Conservation (phyloP, 768 basidiomycete genomes). For the Macrocybe gigantea region DNA sequence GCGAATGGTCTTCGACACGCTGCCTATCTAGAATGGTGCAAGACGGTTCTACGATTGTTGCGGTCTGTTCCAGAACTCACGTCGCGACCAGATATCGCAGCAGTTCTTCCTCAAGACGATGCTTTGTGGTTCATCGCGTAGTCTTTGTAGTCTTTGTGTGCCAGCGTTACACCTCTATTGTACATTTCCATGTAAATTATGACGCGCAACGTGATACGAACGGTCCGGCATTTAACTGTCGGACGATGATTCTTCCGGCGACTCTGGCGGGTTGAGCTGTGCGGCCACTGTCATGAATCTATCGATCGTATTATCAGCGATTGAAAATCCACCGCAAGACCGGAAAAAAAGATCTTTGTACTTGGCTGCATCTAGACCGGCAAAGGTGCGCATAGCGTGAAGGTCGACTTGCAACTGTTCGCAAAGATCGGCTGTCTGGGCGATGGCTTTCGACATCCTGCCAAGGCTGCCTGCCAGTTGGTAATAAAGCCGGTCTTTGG, state of each 20-base stretch:
- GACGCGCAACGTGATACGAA: too few relatives aligned
- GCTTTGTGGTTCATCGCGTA: not conserved
- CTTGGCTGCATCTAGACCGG: conserved; percentile 80
- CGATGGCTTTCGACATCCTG: conserved; percentile 61
- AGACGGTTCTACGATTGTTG: not conserved
- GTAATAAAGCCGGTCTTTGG: conserved; percentile 76
- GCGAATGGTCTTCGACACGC: conserved; percentile 52
- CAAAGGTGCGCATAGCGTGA: conserved; percentile 73
- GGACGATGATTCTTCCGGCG: not conserved
- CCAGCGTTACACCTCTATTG: too few relatives aligned
- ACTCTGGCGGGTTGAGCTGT: conserved; percentile 27
- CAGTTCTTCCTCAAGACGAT: not conserved
- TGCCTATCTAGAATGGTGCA: conserved; percentile 21
- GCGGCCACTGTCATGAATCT: conserved; percentile 41
- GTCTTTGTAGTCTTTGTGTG: not conserved
- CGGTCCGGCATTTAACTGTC: too few relatives aligned
- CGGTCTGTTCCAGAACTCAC: not conserved
- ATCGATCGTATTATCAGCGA: not conserved
- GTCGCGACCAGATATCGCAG: not conserved
- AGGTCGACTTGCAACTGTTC: conserved; percentile 72
- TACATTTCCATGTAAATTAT: too few relatives aligned
- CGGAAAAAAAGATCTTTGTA: conserved; percentile 26
- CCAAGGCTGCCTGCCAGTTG: conserved; percentile 68
- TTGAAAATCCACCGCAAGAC: not conserved
- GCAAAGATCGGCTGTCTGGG: conserved; percentile 71